A percentile compares a stretch with the other conserved stretches of the same genome.
Evolutionary conservation across 2,329 filamentous ascomycete genomes (phyloP).

Genomic region (Xylariales sp.): DNA sequence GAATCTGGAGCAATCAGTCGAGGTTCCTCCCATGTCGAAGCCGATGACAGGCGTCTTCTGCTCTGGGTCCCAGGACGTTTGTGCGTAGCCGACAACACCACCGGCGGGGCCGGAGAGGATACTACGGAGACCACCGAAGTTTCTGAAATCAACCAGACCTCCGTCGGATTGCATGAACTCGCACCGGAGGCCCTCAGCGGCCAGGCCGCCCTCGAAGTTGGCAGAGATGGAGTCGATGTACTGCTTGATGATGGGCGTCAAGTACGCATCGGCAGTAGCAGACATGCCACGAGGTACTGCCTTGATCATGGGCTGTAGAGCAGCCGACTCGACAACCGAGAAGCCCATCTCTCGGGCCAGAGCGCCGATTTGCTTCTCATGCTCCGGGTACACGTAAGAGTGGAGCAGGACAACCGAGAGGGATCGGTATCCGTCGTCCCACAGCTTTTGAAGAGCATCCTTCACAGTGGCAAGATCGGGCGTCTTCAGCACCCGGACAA

Average conservation of each 20-base stretch:
- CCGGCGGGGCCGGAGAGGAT: conserved; percentile 74
- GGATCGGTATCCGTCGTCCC: conserved; percentile 50
- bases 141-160: conserved; percentile 48
- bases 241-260: conserved; percentile 13
- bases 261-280: conserved; percentile 15
- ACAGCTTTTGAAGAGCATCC: conserved; percentile 57
- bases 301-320: conserved; percentile 16
- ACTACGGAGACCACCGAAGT: conserved; percentile 64
- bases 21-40: conserved; percentile 75
- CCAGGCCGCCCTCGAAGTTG: conserved; percentile 10
- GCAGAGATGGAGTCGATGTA: conserved; percentile 14
- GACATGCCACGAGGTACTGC: conserved; percentile 15
- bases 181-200: conserved; percentile 4
- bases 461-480: no score
- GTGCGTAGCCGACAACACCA: conserved; percentile 71
- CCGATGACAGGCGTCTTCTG: conserved; percentile 66
- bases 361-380: conserved; percentile 58
- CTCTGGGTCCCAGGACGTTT: conserved; percentile 61
- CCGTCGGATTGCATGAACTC: conserved; percentile 34
- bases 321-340: conserved; percentile 13
- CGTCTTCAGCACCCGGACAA: conserved; percentile 54
- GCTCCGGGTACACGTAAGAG: conserved; percentile 65
- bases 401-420: conserved; percentile 65
- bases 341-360: conserved; percentile 40
- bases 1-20: conserved; percentile 70